phyloP scores from a whole-genome alignment of 164 flowering plant species.

The Warburgia ugandensis region DNA sequence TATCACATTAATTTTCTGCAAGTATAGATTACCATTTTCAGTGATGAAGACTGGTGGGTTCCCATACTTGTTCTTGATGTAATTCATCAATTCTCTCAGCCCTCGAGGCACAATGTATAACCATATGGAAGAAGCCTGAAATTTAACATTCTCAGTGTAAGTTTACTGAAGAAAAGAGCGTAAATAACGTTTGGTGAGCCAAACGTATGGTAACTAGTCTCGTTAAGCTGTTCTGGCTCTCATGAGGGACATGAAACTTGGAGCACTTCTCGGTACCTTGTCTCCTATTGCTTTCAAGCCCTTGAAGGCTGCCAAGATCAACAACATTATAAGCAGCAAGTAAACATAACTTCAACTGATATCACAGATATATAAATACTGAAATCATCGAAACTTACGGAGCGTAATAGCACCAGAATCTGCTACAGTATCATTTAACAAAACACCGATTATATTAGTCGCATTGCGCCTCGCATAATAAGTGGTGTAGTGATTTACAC shows the following conservation, averaged over 20 bases:
- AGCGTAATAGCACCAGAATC: constrained; percentile 70
- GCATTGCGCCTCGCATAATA: constrained; percentile 47
- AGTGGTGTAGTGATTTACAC: constrained; percentile 94
- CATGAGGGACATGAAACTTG: background rate
- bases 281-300: constrained; percentile 53
- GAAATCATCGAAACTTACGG: constrained; percentile 41
- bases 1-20: background rate
- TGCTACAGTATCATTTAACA: constrained; percentile 57
- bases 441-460: constrained; percentile 27
- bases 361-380: background rate
- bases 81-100: constrained; percentile 77
- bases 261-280: constrained; percentile 26
- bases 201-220: background rate
- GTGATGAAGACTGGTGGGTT: constrained; percentile 76
- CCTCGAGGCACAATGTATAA: constrained; percentile 81
- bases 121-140: constrained; percentile 87
- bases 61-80: constrained; percentile 74
- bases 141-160: background rate
- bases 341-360: background rate
- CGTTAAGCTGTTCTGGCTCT: too few species aligned
- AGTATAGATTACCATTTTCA: constrained; percentile 59
- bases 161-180: background rate
- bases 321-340: background rate
- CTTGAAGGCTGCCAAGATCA: constrained; percentile 42
- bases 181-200: background rate